Evolutionary conservation across 2,329 filamentous ascomycete species (phyloP), one percentile per base, ranked within the genome.

Genomic region (Fusarium dlaminii): DNA sequence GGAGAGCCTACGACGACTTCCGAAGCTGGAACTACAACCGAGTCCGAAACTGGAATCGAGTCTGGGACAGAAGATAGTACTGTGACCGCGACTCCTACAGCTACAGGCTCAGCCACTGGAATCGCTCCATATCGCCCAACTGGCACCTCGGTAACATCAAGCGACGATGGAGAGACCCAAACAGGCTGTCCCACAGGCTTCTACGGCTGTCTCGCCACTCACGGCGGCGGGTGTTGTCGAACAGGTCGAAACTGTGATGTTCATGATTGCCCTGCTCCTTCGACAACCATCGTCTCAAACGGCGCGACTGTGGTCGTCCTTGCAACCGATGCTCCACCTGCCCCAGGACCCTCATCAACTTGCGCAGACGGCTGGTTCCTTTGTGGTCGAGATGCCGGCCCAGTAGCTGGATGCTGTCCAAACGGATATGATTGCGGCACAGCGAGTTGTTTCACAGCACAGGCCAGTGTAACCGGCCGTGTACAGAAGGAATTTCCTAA

Each of bases 351-450:
- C 2, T 82, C 81, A 10, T 80, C 80, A 40, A 87, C 84, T 2
- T 98, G 96, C 79, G 94, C 95, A 0, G 85, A 81, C 54, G 95
- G 94, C 9, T 98, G 96, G 96, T 92, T 90, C 73, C 73, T 98
- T 87, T 89, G 90, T 86, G 76, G 89, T 81, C 63, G 85, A 18
- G 84, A 83, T 6, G 87, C 83, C 0, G 88, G 88, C n/a, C 84
- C 88, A 0, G 90, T 92, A 0, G 91, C 94, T 0, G 95, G 94
- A 12, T 98, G 96, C 81, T 98, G 96, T 85, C 95, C 95, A 0
- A 87, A 83, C 46, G 93, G 94, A 5, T 97, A 92, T 81, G 82
- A 82, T 8, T 97, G 94, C 82, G 94, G 93, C 2, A 87, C 87
- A 27, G 89, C 88, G 29, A 94, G 91, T 80, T 97, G 94, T 83